Evolutionary conservation across 73 alveolate genomes (phyloP).

Genomic region (Effrenium voratum): DNA sequence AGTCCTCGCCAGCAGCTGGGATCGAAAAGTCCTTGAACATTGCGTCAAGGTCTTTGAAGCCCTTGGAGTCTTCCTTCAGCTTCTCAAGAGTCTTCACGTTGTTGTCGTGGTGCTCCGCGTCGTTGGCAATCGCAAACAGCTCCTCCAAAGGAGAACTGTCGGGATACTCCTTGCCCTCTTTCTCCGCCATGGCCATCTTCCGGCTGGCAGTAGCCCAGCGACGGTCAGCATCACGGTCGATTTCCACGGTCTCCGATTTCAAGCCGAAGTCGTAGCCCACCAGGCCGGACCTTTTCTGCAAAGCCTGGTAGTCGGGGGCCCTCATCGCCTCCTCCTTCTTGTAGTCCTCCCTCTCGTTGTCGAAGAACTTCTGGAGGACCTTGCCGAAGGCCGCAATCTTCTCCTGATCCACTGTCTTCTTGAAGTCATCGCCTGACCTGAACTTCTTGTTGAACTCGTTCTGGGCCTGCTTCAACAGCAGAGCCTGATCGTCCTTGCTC

Average conservation of each 20-base stretch:
- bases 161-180: constrained; percentile 15
- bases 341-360: constrained; percentile 88
- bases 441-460: constrained; percentile 81
- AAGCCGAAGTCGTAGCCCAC: constrained; percentile 89
- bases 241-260: constrained; percentile 2
- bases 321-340: constrained; percentile 73
- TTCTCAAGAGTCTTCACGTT: constrained; percentile 17
- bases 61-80: neutral
- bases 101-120: constrained; percentile 26
- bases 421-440: constrained; percentile 74
- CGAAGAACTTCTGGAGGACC: constrained; percentile 84
- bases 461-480: constrained; percentile 70
- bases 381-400: constrained; percentile 81
- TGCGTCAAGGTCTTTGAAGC: neutral
- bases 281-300: constrained; percentile 34
- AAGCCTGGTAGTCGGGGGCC: constrained; percentile 59
- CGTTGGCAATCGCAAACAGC: neutral
- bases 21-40: constrained; percentile 7
- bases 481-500: constrained; percentile 80
- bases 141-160: constrained; percentile 56
- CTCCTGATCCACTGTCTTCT: constrained; percentile 47
- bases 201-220: constrained; percentile 43
- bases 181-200: constrained; percentile 32
- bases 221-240: constrained; percentile 93
- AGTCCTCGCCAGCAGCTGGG: constrained; percentile 46